These are phyloP conservation scores for Pleurotus platypus DNA, from an alignment of 768 basidiomycete species.

Conservation along the genomic window DNA sequence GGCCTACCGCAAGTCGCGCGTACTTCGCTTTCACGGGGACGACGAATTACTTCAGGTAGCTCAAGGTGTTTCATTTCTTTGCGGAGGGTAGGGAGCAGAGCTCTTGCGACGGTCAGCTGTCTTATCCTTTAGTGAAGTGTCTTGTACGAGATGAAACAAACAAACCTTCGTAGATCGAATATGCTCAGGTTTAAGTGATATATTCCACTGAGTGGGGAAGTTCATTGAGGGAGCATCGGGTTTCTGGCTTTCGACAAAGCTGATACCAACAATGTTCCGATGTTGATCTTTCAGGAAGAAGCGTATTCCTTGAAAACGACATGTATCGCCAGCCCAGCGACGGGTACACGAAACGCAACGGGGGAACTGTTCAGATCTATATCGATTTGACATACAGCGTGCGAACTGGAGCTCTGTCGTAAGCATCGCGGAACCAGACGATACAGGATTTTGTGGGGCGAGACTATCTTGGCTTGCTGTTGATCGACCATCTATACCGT, in stretches of 20 bases:
- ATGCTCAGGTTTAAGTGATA: constrained; percentile 43
- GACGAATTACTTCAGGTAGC: constrained; percentile 55
- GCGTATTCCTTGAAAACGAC: constrained; percentile 82
- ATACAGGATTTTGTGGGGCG: constrained; percentile 17
- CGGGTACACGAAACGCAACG: constrained; percentile 83
- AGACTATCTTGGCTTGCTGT: constrained; percentile 2
- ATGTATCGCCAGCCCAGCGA: constrained; percentile 85
- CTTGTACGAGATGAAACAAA: background rate
- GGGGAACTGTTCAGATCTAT: constrained; percentile 68
- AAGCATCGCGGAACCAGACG: constrained; percentile 25
- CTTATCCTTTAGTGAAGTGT: constrained; percentile 13
- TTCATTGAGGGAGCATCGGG: constrained; percentile 58
- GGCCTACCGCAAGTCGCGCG: constrained; percentile 79
- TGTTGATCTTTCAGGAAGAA: constrained; percentile 67
- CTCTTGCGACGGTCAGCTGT: constrained; percentile 65
- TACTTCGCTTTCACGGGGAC: constrained; percentile 77
- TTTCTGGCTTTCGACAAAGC: constrained; percentile 64
- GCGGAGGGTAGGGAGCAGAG: constrained; percentile 63
- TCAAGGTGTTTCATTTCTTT: constrained; percentile 62
- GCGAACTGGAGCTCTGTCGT: constrained; percentile 73
- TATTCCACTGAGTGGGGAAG: constrained; percentile 69
- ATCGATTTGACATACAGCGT: constrained; percentile 82
- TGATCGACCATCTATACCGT: constrained; percentile 4
- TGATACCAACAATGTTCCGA: constrained; percentile 58
- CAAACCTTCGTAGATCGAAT: constrained; percentile 60